These are phyloP conservation scores for Dujonia santamariae DNA, from an alignment of 1,139 yeast genomes.

Conservation along the genomic window DNA sequence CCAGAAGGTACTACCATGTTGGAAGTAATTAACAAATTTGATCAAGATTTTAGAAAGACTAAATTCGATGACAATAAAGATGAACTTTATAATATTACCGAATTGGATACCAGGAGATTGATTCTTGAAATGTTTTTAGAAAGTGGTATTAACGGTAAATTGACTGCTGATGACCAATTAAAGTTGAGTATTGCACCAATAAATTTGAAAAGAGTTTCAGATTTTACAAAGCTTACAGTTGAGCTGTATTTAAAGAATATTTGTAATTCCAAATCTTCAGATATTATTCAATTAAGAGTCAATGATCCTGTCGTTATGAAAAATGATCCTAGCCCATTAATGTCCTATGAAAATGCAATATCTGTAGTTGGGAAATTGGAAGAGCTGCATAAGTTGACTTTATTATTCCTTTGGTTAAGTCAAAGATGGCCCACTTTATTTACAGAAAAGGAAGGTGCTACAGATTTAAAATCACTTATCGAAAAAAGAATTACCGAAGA, in stretches of 20 bases:
- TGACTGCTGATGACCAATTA: conserved; percentile 51
- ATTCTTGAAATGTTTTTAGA: conserved; percentile 46
- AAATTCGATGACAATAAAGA: conserved; percentile 17
- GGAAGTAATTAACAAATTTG: conserved; percentile 47
- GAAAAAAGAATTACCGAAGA: conserved; percentile 68
- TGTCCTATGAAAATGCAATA: conserved; percentile 23
- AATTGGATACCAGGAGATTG: conserved; percentile 40
- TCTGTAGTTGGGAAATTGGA: conserved; percentile 54
- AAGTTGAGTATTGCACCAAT: conserved; percentile 61
- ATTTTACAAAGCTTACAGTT: conserved; percentile 23
- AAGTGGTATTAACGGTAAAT: conserved; percentile 22
- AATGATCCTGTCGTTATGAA: conserved; percentile 27
- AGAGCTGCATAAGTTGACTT: conserved; percentile 62
- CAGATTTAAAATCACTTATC: conserved; percentile 59
- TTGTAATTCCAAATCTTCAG: conserved; percentile 33
- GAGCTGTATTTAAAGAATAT: conserved; percentile 37
- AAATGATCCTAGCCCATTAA: conserved; percentile 18
- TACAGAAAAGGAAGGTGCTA: conserved; percentile 73
- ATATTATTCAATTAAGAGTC: conserved; percentile 43
- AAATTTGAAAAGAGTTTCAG: conserved; percentile 23
- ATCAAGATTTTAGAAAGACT: conserved; percentile 23
- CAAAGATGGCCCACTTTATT: conserved; percentile 83
- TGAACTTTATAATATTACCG: conserved; percentile 37
- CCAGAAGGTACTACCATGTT: conserved; percentile 44
- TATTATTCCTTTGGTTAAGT: conserved; percentile 80